Base-by-base conservation (phyloP, 306 rosid genomes). In the Benincasa hispida region DNA sequence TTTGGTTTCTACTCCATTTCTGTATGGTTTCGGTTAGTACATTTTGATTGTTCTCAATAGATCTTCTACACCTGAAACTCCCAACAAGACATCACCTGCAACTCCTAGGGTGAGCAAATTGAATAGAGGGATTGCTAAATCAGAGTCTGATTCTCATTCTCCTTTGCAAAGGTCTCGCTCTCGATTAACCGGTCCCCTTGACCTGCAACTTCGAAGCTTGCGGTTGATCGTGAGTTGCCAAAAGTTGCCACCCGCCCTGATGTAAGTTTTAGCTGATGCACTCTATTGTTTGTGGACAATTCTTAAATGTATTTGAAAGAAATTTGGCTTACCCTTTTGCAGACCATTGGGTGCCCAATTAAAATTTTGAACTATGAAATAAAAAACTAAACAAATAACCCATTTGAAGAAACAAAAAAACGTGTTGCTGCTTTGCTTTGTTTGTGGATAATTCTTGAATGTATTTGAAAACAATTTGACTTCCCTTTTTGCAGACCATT, bases 181-280 rank as follows among this genome's bases (percentile, higher is more conserved):
- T 85, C 98, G 28, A 54, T 88, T 1, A 97, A 94, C n/a, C 88
- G 93, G 63, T 87, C 98, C 15, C 96, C 98, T 6, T 87, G 88
- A 54, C 70, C 95, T 56, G 83, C 84, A 65, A 79, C 81, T 77
- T 86, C 92, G 27, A 93, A 88, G 87, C 85, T 92, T 15, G 19
- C 78, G 51, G 48, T 76, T n/a, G 97, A 91, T 66, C 85, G 96
- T 56, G 89, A 83, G 81, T 83, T 93, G 51, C 91, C 92, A 8
- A 88, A 86, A 79, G 86, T 89, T 6, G 48, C 83, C 69, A 79
- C 97, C 55, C 85, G 97, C 10, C 85, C 94, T 79, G 97, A 91
- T 81, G 98, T 91, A 86, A 83, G 98, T 81, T 80, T 37, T 79
- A 57, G 70, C 56, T 28, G 59, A 35, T 78, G 77, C 45, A 65